These are phyloP conservation scores for Xylariomycetidae sp. DNA, from an alignment of 2,329 filamentous ascomycete genomes.

Conservation along the genomic window DNA sequence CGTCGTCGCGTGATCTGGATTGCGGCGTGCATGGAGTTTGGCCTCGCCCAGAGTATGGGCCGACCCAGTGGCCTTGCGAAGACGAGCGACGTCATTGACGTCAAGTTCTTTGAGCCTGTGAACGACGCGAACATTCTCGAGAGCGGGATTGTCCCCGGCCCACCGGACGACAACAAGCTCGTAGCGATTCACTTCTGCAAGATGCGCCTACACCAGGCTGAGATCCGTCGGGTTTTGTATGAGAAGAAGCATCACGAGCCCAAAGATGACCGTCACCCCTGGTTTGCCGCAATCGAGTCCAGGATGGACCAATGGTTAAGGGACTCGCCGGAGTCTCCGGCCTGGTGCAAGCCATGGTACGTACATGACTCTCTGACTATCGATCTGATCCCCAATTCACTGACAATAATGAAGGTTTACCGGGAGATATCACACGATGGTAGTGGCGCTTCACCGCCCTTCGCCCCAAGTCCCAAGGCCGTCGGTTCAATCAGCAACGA, in stretches of 20 bases:
- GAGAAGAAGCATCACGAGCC: constrained; percentile 76
- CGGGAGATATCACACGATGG: constrained; percentile 76
- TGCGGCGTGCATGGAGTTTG: constrained; percentile 81
- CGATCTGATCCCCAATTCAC: constrained; percentile 2
- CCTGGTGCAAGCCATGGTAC: constrained; percentile 76
- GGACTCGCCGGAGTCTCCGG: constrained; percentile 63
- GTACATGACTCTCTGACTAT: constrained; percentile 23
- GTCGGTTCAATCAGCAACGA: constrained; percentile 69
- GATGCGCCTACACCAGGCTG: constrained; percentile 81
- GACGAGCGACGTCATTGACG: constrained; percentile 75
- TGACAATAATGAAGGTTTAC: constrained; percentile 47
- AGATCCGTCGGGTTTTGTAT: constrained; percentile 82
- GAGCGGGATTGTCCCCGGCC: constrained; percentile 67
- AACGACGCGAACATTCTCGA: constrained; percentile 80
- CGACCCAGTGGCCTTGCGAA: constrained; percentile 82
- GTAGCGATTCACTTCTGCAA: constrained; percentile 91
- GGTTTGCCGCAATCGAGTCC: constrained; percentile 76
- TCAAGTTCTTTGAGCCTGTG: constrained; percentile 76
- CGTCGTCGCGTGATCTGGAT: constrained; percentile 85
- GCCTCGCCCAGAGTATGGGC: constrained; percentile 81
- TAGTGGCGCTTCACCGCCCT: constrained; percentile 82
- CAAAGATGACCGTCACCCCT: constrained; percentile 74
- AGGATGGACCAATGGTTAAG: constrained; percentile 79
- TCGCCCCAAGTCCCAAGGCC: constrained; percentile 90
- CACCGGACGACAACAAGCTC: constrained; percentile 75